Evolutionary conservation across 129 eudicot species (phyloP), one percentile per base, ranked within the genome.

Genomic region (Artemisia argyi): DNA sequence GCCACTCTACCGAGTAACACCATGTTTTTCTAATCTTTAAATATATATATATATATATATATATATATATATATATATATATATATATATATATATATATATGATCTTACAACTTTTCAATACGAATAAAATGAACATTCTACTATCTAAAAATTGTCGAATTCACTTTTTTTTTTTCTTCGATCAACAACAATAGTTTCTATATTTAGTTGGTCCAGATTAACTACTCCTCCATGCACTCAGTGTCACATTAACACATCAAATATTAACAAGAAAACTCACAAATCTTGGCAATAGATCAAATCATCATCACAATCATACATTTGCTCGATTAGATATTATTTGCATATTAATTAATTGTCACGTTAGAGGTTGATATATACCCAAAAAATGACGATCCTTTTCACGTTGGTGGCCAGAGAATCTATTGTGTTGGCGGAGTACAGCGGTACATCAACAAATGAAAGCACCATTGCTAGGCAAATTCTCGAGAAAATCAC

Each of bases 351-450:
- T 28, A 3, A 15, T 7, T 28, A 3, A 28, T 28, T 39, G 46
- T 39, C 60, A 55, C 11, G 11, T 55, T 55, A 55, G 26, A 56
- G 53, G 10, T 39, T 39, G 46, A 39, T 39, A 39, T 39, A 79
- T 49, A 72, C 12, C 18, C 47, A 44, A 64, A 28, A 32, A 81
- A 94, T 90, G 98, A 82, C 96, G 82, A 90, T 90, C 46, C 84
- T 94, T 22, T 88, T 80, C 71, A 86, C 87, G 63, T 74, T 90
- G 73, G 98, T 94, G 79, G 96, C 98, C 39, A 83, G 97, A 65
- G 98, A 97, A 71, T 79, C 94, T 69, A 93, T 88, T 73, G 84
- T 94, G 59, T 67, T 94, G 89, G 97, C 97, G 73, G 98, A 94
- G 65, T 85, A 69, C 78, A 90, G 84, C 67, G 91, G 83, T 1